Conservation (phyloP, 768 basidiomycete species). For the Daedaleopsis nitida region DNA sequence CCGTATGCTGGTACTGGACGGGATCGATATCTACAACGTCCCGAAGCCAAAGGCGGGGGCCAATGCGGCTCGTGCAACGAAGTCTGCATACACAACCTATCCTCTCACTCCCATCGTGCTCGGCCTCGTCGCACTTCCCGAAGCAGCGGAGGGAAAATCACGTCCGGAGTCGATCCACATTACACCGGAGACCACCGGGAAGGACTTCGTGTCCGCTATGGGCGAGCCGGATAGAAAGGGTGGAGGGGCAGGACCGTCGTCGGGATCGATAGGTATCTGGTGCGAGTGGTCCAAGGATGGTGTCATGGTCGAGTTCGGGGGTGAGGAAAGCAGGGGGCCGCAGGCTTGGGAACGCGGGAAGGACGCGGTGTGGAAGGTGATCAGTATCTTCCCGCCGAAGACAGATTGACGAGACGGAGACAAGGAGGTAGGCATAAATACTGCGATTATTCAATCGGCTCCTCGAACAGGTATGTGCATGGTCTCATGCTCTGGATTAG, state of each 20-base stretch:
- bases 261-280: conserved; percentile 89
- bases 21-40: conserved; percentile 83
- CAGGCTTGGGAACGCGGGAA: conserved; percentile 89
- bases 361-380: conserved; percentile 75
- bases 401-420: background rate
- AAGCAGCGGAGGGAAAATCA: conserved; percentile 23
- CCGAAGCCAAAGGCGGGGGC: conserved; percentile 34
- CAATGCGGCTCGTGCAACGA: conserved; percentile 32
- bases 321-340: conserved; percentile 73
- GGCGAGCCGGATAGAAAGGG: conserved; percentile 93
- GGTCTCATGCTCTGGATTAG: conserved; percentile 1
- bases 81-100: conserved; percentile 56
- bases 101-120: conserved; percentile 57
- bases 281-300: conserved; percentile 87
- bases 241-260: conserved; percentile 82
- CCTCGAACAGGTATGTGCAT: conserved; percentile 15
- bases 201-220: conserved; percentile 70
- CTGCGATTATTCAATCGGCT: background rate
- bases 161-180: conserved; percentile 48
- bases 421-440: conserved; percentile 6
- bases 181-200: conserved; percentile 59
- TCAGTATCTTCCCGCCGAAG: conserved; percentile 58
- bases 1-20: conserved; percentile 58
- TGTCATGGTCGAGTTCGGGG: conserved; percentile 86
- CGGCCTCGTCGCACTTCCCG: conserved; percentile 31